Conservation (phyloP, 129 eudicot genomes). For the Calendula officinalis region DNA sequence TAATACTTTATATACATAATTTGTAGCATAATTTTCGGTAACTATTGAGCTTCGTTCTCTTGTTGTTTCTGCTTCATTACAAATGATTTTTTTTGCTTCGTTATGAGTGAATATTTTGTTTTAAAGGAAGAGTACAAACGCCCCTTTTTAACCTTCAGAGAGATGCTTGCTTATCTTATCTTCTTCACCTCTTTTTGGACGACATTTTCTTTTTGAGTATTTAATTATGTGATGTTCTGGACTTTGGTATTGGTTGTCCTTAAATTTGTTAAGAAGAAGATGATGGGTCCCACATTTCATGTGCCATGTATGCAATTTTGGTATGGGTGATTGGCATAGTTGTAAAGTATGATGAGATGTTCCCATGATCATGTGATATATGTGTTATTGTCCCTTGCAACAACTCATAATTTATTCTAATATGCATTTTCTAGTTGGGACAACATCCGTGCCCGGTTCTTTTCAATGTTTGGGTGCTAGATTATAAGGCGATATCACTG, state of each 20-base stretch:
- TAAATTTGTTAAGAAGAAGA: neutral
- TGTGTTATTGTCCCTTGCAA: slow-evolving; percentile 4
- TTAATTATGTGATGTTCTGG: neutral
- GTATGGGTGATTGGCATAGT: neutral
- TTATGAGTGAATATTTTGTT: neutral
- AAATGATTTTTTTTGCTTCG: no score
- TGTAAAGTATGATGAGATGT: slow-evolving; percentile 5
- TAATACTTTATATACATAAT: no score
- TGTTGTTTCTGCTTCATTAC: no score
- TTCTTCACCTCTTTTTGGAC: neutral
- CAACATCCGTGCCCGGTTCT: neutral
- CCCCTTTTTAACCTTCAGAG: neutral
- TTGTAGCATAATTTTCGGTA: no score
- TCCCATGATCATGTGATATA: slow-evolving; percentile 24
- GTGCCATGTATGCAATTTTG: slow-evolving; percentile 2
- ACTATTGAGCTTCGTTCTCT: no score
- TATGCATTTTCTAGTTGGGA: slow-evolving; percentile 12
- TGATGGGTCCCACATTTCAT: slow-evolving; percentile 18
- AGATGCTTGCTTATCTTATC: neutral
- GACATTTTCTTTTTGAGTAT: neutral
- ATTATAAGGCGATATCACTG: neutral
- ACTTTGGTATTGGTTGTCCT: neutral
- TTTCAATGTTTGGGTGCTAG: neutral
- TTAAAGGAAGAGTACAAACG: neutral
- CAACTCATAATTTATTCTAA: slow-evolving; percentile 18